Percentiles rank a stretch among this genome's conserved stretches.
These are phyloP conservation scores for Wickerhamiella parazyma DNA, from an alignment of 805 yeast species.

Conservation along the genomic window DNA sequence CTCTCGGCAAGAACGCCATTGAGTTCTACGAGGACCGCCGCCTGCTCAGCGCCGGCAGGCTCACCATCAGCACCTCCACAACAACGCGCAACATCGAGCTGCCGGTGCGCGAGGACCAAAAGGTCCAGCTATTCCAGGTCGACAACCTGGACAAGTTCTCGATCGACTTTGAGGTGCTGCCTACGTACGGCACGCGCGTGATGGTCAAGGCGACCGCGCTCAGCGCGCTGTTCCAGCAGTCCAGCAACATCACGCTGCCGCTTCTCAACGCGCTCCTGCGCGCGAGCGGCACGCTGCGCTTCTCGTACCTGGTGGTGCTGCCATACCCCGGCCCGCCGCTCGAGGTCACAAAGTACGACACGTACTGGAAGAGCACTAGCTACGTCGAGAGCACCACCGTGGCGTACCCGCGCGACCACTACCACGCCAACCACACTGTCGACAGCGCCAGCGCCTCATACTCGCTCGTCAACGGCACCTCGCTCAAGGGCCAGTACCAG, in stretches of 20 bases:
- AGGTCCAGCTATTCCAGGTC: slow-evolving; percentile 69
- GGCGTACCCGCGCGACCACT: slow-evolving; percentile 11
- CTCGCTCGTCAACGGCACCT: slow-evolving; percentile 64
- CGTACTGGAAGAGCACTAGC: slow-evolving; percentile 90
- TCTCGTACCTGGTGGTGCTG: slow-evolving; percentile 67
- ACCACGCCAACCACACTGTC: slow-evolving; percentile 10
- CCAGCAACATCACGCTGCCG: slow-evolving; percentile 39
- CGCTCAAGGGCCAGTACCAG: slow-evolving; percentile 68
- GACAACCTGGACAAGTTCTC: slow-evolving; percentile 60
- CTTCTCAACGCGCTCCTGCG: slow-evolving; percentile 69
- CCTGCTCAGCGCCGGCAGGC: slow-evolving; percentile 36
- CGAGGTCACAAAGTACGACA: slow-evolving; percentile 84
- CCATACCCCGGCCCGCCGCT: slow-evolving; percentile 78
- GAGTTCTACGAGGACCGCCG: slow-evolving; percentile 31
- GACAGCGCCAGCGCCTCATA: slow-evolving; percentile 32
- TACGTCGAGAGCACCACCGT: slow-evolving; percentile 25
- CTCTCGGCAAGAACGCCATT: slow-evolving; percentile 29
- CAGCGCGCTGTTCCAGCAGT: slow-evolving; percentile 34
- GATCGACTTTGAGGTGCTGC: slow-evolving; percentile 80
- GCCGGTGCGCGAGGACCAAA: slow-evolving; percentile 58
- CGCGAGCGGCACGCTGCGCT: slow-evolving; percentile 66
- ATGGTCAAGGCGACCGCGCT: slow-evolving; percentile 81
- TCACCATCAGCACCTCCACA: slow-evolving; percentile 60
- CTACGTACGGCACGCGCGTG: slow-evolving; percentile 85
- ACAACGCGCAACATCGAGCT: slow-evolving; percentile 72